Evolutionary conservation across 140 eudicot species (phyloP), one percentile per base, ranked within the genome.

Genomic region (Cichorium intybus): DNA sequence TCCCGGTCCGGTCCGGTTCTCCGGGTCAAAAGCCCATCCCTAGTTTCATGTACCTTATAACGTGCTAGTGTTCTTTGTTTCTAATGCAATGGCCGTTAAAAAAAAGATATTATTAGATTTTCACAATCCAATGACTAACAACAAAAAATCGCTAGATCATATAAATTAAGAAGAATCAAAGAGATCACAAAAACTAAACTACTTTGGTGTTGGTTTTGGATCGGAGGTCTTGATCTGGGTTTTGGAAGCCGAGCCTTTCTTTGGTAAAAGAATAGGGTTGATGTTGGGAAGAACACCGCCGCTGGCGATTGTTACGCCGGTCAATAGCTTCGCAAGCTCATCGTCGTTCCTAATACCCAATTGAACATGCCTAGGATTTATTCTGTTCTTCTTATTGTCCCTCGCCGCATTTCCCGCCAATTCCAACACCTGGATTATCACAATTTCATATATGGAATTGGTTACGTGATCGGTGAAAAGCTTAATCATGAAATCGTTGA

Each of bases 331-430:
- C 35, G 49, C 71, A 11, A 65, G 39, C 17, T 65, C 71, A 17
- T 65, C 71, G 5, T 65, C 71, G 20, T 65, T 65, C 50, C 59
- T 65, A 23, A 65, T 60, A 7, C 60, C 71, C 48, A 65, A 31
- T 31, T 27, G 71, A 4, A 65, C 71, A 22, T 65, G 71, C 52
- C 71, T 65, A 16, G 71, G 71, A 9, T 48, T 65, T 28, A 65
- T 49, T 23, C 71, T 65, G 59, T 49, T 65, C 71, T 65, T 65
- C 60, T 65, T 65, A 31, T 49, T 65, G 46, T 65, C 71, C 16
- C 71, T 7, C 17, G 71, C 71, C 12, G 71, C 71, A 31, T 65
- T 65, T 17, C 71, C 71, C 7, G 74, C 74, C 37, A 68, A 45
- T 45, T 68, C 74, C 64, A 68, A 55, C 15, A 68, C 74, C 74